Base-by-base conservation (phyloP, 2,329 filamentous ascomycete genomes). In the Tolypocladium sp. region DNA sequence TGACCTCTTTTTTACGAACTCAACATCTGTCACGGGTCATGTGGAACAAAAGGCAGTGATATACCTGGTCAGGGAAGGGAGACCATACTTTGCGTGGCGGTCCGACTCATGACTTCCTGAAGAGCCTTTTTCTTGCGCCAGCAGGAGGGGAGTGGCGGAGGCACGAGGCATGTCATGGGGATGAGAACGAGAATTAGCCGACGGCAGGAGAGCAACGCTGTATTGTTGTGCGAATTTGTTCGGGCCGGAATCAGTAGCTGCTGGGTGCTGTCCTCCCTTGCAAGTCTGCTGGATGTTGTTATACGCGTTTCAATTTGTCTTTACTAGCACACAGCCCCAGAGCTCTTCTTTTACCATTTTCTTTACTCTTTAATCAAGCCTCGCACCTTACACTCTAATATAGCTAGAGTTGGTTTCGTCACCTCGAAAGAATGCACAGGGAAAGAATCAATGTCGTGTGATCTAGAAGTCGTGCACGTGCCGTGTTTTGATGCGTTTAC, bases 331-430 rank as follows among this genome's bases (percentile, higher is more conserved):
- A 69, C 68, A 70, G 66, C 68, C 65, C 65, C 63, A 68, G 66
- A 73, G 66, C 66, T 69, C 64, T 70, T 68, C 37, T 68, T 68
- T 71, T 67, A 68, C 67, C 63, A 69, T 72, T 70, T 72, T 69
- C 64, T 69, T 58, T 67, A 74, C 65, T 67, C 67, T 72, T 74
- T 72, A 74, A 74, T 74, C 67, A 68, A 66, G 69, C 63, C 67
- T 69, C 66, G 68, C 68, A 69, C 65, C 67, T 69, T 68, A 63
- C 62, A 62, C 65, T 69, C 66, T 64, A 67, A 66, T 68, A 67
- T 65, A 61, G 57, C 59, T 62, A 68, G 64, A 66, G 63, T 68
- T 70, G 67, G 62, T 66, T 69, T 68, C 62, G 64, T 67, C 64
- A 63, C 58, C 60, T 38, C 46, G 54, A 46, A 60, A 55, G 46